Base-by-base conservation (phyloP, 2,329 filamentous ascomycete genomes). In the Lojkania enalia region DNA sequence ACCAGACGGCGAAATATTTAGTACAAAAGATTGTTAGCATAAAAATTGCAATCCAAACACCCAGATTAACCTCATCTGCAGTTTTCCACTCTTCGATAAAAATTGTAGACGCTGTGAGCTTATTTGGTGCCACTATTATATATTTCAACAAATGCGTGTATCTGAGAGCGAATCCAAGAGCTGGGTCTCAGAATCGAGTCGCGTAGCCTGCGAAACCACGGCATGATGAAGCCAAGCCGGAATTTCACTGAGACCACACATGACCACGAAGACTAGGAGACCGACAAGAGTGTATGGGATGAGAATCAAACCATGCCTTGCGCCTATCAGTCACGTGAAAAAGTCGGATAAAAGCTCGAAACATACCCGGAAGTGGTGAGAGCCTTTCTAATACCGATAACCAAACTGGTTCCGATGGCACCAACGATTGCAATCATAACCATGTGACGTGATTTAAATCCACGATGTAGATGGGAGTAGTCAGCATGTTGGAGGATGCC, bases 241-340 rank as follows among this genome's bases (percentile, higher is more conserved):
- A 87, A 94, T 94, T 70, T 92, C 88, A 51, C 88, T 88, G 3
- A 94, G 81, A 44, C 82, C 85, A 46, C 84, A 84, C 87, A 94
- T 90, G 56, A 94, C 88, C 31, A 90, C 73, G 69, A 84, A 94
- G 54, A 92, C 88, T 48, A 94, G 71, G 35, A 85, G 71, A 54
- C 86, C 86, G 54, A 88, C 79, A 50, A 86, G 67, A 27, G 80
- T 76, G 71, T 89, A 90, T 7, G 84, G 84, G 64, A 90, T 85
- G 55, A 89, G 77, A 64, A 89, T 82, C 7, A 85, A 82, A 15
- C 74, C 86, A 38, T 86, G 86, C 23, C 77, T 76, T 35, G 11
- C 13, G n/a, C 4, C 15, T 21, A 46, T 66, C 46, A 67, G 58
- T 39, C 30, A n/a, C 4, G 7, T 5, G 16, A 13, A 19, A 18